Evolutionary conservation across 106 monocot genomes (phyloP), one percentile per base, ranked within the genome.

Genomic region (Allium fistulosum): DNA sequence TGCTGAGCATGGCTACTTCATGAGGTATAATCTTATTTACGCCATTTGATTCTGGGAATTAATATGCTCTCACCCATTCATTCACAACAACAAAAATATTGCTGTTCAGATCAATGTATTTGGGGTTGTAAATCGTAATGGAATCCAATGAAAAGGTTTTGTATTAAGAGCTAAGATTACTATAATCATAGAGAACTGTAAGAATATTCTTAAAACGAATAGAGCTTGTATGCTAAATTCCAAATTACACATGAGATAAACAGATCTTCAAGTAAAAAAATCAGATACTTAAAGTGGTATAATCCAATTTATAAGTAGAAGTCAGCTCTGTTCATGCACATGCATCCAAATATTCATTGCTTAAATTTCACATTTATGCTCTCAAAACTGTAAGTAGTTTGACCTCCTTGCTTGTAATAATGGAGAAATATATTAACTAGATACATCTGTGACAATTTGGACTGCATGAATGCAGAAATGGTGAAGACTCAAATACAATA

Each of bases 1-100:
- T 7, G 82, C 82, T 15, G 82, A 82, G 63, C 78, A 82, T 72
- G 82, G 82, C 15, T 83, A 79, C 75, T 76, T 72, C 26, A 63
- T 79, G 13, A 83, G 83, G 83, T 83, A 74, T 60, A 15, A 48
- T 59, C 58, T 58, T 17, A 4, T 59, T 12, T 26, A 3, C 0
- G 53, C 37, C 5, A 37, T 37, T 37, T 37, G 37, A 37, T 37
- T 37, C 0, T 37, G 37, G 37, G 5, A 37, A 37, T 1, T 37
- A 37, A 37, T 2, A 37, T 37, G 37, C 37, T 0, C 5, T 37
- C 37, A 37, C 37, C 5, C 37, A 37, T 37, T 37, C 37, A 37
- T 37, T 37, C 37, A 37, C 37, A 37, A 37, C 37, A 37, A 37
- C 37, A 37, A 37, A 37, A 2, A 37, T 37, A 2, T 37, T 37